Evolutionary conservation across 2,329 filamentous ascomycete genomes (phyloP).

Genomic region (Hawksworthiomyces lignivorus): DNA sequence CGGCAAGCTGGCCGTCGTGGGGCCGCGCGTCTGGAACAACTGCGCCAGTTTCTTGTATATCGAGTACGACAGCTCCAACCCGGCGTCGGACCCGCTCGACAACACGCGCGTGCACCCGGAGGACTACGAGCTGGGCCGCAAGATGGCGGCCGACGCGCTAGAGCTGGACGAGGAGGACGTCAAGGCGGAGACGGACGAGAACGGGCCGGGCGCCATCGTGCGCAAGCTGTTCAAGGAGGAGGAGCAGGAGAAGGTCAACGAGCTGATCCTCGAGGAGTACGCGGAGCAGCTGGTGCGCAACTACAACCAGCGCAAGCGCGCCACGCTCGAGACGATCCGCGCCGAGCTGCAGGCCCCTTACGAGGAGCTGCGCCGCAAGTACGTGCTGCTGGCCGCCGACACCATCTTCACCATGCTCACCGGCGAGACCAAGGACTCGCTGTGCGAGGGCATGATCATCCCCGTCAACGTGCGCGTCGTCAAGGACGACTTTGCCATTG

Average conservation of each 20-base stretch:
- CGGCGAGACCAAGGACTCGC: conserved; percentile 77
- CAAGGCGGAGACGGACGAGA: conserved; percentile 86
- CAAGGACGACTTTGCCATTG: conserved; percentile 87
- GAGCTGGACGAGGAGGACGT: conserved; percentile 98
- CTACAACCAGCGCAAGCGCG: conserved; percentile 89
- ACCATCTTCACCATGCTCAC: conserved; percentile 96
- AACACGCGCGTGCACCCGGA: conserved; percentile 96
- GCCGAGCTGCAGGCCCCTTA: conserved; percentile 89
- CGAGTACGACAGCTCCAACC: conserved; percentile 74
- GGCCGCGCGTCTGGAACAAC: conserved; percentile 89
- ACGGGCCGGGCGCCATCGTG: conserved; percentile 82
- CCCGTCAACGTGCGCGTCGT: conserved; percentile 82
- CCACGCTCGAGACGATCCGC: conserved; percentile 91
- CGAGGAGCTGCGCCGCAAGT: conserved; percentile 83
- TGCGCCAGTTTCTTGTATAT: conserved; percentile 94
- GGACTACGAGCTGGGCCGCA: conserved; percentile 94
- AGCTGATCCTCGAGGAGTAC: conserved; percentile 92
- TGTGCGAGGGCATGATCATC: conserved; percentile 86
- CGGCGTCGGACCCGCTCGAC: conserved; percentile 83
- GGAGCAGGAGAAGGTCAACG: conserved; percentile 89
- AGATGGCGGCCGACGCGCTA: conserved; percentile 95
- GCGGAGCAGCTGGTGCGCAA: conserved; percentile 90
- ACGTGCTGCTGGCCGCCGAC: conserved; percentile 59
- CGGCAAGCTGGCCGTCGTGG: conserved; percentile 70
- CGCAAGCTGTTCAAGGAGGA: conserved; percentile 93